Percentiles rank a stretch among this genome's conserved stretches.
These are phyloP conservation scores for Phytophthora pistaciae DNA, from an alignment of 352 stramenopile genomes.

Conservation along the genomic window DNA sequence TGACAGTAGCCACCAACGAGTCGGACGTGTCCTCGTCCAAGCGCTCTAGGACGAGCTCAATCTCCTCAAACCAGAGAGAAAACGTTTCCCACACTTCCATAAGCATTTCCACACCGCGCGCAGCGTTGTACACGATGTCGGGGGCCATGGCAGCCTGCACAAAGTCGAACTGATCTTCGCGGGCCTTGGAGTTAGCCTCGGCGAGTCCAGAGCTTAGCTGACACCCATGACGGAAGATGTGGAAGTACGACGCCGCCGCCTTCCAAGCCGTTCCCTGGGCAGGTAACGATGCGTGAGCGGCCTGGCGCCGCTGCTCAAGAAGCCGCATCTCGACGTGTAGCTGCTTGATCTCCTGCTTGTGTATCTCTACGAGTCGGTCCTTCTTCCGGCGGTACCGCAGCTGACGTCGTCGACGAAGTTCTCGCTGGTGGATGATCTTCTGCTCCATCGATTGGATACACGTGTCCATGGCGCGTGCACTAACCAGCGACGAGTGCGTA, in stretches of 20 bases:
- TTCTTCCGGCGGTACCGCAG: slow-evolving; percentile 15
- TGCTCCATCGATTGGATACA: neutral
- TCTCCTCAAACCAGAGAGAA: neutral
- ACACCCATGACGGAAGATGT: slow-evolving; percentile 4
- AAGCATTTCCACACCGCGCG: neutral
- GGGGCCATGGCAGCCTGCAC: neutral
- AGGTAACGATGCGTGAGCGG: neutral
- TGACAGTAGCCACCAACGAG: neutral
- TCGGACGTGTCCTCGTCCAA: neutral
- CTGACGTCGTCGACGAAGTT: slow-evolving; percentile 3
- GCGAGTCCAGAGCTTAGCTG: neutral
- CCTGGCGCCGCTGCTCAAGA: slow-evolving; percentile 4
- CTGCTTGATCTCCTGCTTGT: neutral
- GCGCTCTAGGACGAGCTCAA: neutral
- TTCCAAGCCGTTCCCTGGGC: slow-evolving; percentile 1
- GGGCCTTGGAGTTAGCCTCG: neutral
- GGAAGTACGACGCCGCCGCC: slow-evolving; percentile 3
- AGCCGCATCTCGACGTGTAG: neutral
- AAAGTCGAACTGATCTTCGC: neutral
- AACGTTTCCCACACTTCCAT: neutral
- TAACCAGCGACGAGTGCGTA: no score
- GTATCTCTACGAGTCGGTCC: neutral
- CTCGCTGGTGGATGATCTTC: slow-evolving; percentile 6
- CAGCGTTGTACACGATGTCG: neutral
- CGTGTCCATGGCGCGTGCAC: no score